Base-by-base conservation (phyloP, 257 asterid species). In the Salvia rosmarinus region DNA sequence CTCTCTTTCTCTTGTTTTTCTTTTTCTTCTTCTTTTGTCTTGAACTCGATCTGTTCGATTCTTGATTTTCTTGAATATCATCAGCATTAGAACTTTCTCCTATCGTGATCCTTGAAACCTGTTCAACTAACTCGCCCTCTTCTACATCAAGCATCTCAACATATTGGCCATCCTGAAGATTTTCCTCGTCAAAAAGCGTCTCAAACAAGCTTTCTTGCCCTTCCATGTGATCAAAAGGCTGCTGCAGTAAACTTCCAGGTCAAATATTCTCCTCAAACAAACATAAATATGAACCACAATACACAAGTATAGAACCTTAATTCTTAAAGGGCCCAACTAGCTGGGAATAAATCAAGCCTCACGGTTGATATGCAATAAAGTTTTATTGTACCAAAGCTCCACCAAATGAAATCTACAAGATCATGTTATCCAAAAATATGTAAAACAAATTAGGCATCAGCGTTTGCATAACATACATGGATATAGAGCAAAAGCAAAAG, bases 81-180 rank as follows among this genome's bases (percentile, higher is more conserved):
- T 56, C 81, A 69, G 68, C 81, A 80, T 67, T 83, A 72, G 77
- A 68, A 54, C 40, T 70, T 67, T 76, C 88, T 56, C 85, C 86
- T 39, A 55, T 71, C 61, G 73, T 86, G 64, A 79, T 78, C 76
- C 80, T 74, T 4, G 85, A 71, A 30, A 67, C 35, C 73, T 73
- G 82, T 58, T 84, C 91, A 23, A 83, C 69, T 17, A 93, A 66
- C 78, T 90, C 96, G 50, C 96, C 97, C 56, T 89, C 97, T 76
- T 92, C 97, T 68, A 82, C 82, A 77, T 91, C 98, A 80, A 78
- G 64, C 98, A 94, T 94, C 73, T 89, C 91, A 68, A 86, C 85
- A 84, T 91, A 96, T 54, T 78, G 78, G 16, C 47, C 86, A 61
- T 81, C 89, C 20, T 80, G 92, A 20, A 74, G 11, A 73, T 69